Conservation (phyloP, 1,284 basidiomycete species). For the Apiotrichum siamense region DNA sequence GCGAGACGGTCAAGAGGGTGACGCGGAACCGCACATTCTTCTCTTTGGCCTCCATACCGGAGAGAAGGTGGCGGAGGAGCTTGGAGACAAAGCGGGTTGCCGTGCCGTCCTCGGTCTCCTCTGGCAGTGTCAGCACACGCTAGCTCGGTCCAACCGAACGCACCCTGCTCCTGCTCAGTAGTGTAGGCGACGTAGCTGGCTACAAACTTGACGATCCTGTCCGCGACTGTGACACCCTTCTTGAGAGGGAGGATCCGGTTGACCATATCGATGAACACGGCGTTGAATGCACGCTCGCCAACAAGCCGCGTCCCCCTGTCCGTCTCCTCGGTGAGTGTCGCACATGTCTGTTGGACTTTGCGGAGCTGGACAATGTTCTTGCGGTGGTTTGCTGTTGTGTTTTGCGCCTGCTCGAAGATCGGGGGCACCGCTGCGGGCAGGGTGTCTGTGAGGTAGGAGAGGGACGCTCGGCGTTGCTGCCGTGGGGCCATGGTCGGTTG, state of each 20-base stretch:
- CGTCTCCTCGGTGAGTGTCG: slow-evolving; percentile 55
- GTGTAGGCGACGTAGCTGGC: slow-evolving; percentile 74
- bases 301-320: slow-evolving; percentile 56
- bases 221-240: slow-evolving; percentile 73
- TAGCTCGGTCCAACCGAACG: slow-evolving; percentile 46
- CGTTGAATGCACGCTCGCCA: slow-evolving; percentile 77
- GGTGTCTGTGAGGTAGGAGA: slow-evolving; percentile 35
- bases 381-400: slow-evolving; percentile 74
- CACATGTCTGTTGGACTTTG: slow-evolving; percentile 69
- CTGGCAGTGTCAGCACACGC: no score
- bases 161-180: slow-evolving; percentile 74
- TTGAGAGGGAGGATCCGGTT: slow-evolving; percentile 69
- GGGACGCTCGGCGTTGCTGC: slow-evolving; percentile 15
- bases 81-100: slow-evolving; percentile 67
- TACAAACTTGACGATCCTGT: slow-evolving; percentile 78
- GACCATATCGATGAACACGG: slow-evolving; percentile 65
- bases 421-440: slow-evolving; percentile 50
- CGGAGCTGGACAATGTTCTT: slow-evolving; percentile 85
- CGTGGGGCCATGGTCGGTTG: slow-evolving; percentile 17
- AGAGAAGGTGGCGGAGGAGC: slow-evolving; percentile 70
- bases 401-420: slow-evolving; percentile 77
- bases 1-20: slow-evolving; percentile 69
- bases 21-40: slow-evolving; percentile 79
- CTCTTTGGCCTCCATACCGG: slow-evolving; percentile 82
- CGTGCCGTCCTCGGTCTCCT: slow-evolving; percentile 66